Evolutionary conservation across 306 rosid species (phyloP), one percentile per base, ranked within the genome.

Genomic region (Psophocarpus tetragonolobus): DNA sequence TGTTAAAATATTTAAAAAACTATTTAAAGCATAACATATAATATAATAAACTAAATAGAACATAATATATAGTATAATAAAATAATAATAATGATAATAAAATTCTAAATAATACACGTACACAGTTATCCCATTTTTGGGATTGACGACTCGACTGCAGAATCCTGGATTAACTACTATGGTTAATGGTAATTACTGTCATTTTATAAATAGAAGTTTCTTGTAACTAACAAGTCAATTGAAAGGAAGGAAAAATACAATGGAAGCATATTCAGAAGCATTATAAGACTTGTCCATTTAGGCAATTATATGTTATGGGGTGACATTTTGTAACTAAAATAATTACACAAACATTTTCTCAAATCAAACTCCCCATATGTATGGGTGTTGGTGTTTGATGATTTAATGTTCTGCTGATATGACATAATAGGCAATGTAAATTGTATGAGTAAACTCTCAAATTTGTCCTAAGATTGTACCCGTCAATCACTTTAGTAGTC

Each of bases 391-490:
- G 5, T 47, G 45, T 64, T 50, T 38, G 36, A 67, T 32, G 29
- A 35, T 62, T 54, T 64, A 47, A 35, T 67, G 42, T 50, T 58
- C 27, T 36, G 33, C 47, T 69, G 29, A 44, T 75, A 45, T 68
- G 39, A 57, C 30, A 67, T 70, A 60, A 42, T 38, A 58, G 63
- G 70, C 70, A 64, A 56, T 68, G 20, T 33, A 24, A 24, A 24
- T 72, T 72, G 60, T 23, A 21, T 53, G n/a, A 10, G 8, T 54
- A 23, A 10, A 54, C 62, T 6, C 62, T 54, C 6, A 56, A 26
- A 26, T 12, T 26, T 12, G 35, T 56, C 30, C 35, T 11, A 26
- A 56, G 30, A 21, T 21, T 53, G 24, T 53, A 53, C 21, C 1
- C 4, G 5, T 53, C 12, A 24, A 21, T 53, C 4, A 12, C 18